Conservation (phyloP, 345 rosid genomes). For the Dipteronia dyeriana region DNA sequence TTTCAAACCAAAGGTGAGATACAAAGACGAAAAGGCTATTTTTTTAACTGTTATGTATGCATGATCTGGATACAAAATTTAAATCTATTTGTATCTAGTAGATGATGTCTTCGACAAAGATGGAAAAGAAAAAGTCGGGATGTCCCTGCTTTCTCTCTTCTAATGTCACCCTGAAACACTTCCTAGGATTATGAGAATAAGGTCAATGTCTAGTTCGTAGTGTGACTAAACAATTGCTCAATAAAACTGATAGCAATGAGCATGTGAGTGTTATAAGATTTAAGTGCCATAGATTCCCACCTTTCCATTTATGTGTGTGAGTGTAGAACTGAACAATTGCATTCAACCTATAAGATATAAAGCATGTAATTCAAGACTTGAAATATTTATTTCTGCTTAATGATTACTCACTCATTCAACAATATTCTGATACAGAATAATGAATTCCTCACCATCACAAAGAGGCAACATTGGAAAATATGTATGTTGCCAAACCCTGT, state of each 20-base stretch:
- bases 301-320: neutral
- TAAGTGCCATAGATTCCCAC: constrained; percentile 12
- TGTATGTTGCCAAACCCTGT: constrained; percentile 34
- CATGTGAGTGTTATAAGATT: constrained; percentile 20
- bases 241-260: constrained; percentile 17
- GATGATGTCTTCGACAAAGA: constrained; percentile 50
- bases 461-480: constrained; percentile 44
- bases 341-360: neutral
- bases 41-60: neutral
- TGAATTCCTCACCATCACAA: constrained; percentile 31
- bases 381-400: neutral
- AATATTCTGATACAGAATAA: constrained; percentile 8
- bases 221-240: constrained; percentile 1
- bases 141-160: constrained; percentile 48
- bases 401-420: constrained; percentile 16
- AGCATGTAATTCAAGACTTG: neutral
- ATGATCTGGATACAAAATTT: neutral
- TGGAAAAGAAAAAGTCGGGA: constrained; percentile 49
- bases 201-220: neutral
- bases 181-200: constrained; percentile 24
- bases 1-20: constrained; percentile 39
- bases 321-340: neutral
- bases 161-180: constrained; percentile 12
- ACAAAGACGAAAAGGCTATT: neutral
- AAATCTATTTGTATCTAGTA: constrained; percentile 45